Base-by-base conservation (phyloP, 2,329 filamentous ascomycete genomes). In the Fragosphaeria purpurea region DNA sequence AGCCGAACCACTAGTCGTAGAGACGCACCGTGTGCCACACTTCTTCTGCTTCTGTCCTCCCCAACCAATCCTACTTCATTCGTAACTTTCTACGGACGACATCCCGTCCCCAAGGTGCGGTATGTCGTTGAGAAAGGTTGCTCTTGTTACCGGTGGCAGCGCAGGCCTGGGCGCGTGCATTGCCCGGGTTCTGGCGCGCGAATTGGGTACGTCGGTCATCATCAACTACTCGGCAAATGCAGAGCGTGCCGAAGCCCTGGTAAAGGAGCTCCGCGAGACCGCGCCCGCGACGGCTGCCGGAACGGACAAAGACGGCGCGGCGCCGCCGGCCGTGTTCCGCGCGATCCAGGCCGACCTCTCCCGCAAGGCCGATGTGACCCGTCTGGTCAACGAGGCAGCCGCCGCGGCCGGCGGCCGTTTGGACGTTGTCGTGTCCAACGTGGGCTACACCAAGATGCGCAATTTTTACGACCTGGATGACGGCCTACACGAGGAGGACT, bases 401-500 rank as follows among this genome's bases (percentile, higher is more conserved):
- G 67, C 73, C 30, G 65, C 65, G 11, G 72, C 88, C 55, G 85
- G 83, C 6, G 52, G 54, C 4, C 79, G 82, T 1, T 64, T 93
- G n/a, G 86, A 93, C 66, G 74, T 88, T 41, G 72, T 93, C 42
- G 79, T 91, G 59, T 85, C 83, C 4, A 93, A 93, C 64, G 85
- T 84, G 9, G 75, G 76, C 2, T 79, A 75, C 74, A 77, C 75
- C 0, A 61, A 59, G 8, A 61, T 74, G 10, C 64, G 71, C 12
- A 62, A 73, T 46, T 67, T 79, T 50, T 60, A 54, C 12, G 63
- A 75, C 57, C 61, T 80, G 22, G 72, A 78, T 32, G 75, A 80
- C 6, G 75, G 75, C 53, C 61, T 74, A 11, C 56, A 67, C 35
- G 79, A 82, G 56, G 72, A 72, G 2, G 77, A 82, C 58, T 82